Evolutionary conservation across 2,329 filamentous ascomycete genomes (phyloP).

Genomic region (Penicillium oxalicum): DNA sequence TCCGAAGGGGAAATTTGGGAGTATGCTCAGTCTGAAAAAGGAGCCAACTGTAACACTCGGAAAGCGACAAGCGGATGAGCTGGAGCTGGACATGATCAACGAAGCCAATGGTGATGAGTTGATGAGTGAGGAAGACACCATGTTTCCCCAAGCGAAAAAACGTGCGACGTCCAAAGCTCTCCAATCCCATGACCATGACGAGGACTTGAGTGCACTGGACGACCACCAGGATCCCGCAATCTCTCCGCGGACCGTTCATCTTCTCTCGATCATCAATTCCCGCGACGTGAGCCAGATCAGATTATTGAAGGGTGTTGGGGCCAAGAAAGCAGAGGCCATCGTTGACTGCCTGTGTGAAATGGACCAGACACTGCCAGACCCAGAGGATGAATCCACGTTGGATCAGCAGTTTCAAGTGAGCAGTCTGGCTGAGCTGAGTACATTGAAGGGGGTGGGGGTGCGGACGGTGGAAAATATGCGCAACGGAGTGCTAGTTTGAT

Average conservation of each 20-base stretch:
- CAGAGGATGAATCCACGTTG: constrained; percentile 8
- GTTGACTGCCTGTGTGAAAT: constrained; percentile 43
- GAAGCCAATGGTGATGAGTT: constrained; percentile 17
- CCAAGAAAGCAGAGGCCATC: constrained; percentile 45
- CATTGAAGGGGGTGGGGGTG: constrained; percentile 40
- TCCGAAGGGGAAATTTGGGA: constrained; percentile 24
- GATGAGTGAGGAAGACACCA: constrained; percentile 30
- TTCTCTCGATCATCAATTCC: constrained; percentile 44
- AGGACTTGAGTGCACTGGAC: constrained; percentile 15
- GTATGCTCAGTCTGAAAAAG: constrained; percentile 31
- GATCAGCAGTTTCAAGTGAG: constrained; percentile 29
- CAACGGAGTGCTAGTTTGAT: constrained; percentile 36
- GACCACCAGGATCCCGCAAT: constrained; percentile 17
- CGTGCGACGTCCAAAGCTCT: constrained; percentile 21
- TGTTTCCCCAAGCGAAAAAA: constrained; percentile 24
- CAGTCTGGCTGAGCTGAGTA: constrained; percentile 38
- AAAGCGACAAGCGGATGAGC: constrained; percentile 26
- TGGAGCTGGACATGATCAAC: constrained; percentile 30
- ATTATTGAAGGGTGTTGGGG: constrained; percentile 42
- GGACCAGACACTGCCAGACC: constrained; percentile 24
- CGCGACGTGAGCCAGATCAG: constrained; percentile 43
- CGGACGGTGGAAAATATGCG: constrained; percentile 46
- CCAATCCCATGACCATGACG: constrained; percentile 12
- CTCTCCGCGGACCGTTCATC: constrained; percentile 40
- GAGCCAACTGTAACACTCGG: constrained; percentile 20